phyloP scores from a whole-genome alignment of 108 stramenopile species.

The Parietichytrium sp. region DNA sequence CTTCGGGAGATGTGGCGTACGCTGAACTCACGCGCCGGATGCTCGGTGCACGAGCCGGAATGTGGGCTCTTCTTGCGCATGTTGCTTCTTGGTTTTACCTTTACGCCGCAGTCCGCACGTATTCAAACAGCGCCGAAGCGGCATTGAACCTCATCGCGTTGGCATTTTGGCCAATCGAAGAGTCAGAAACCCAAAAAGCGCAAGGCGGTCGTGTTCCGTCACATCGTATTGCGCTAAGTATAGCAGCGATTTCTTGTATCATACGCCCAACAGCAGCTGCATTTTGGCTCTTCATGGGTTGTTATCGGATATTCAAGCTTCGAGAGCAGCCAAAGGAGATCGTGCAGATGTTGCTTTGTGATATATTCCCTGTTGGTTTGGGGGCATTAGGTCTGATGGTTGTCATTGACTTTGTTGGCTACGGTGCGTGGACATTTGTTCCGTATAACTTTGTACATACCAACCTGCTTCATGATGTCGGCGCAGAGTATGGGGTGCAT shows the following conservation, averaged over 20 bases:
- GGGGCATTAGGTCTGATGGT: not conserved
- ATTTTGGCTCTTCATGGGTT: constrained; percentile 32
- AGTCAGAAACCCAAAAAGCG: not conserved
- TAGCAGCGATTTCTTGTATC: not conserved
- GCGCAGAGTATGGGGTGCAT: constrained; percentile 33
- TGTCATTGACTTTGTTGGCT: not conserved
- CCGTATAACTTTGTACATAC: constrained; percentile 2
- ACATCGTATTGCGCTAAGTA: too few relatives aligned
- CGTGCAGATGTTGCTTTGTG: not conserved
- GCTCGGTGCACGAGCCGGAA: not conserved
- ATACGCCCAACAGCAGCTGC: not conserved
- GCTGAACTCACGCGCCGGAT: not conserved
- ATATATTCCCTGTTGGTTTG: not conserved
- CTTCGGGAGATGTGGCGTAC: not conserved
- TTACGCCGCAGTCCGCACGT: constrained; percentile 17
- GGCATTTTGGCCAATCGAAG: constrained; percentile 8
- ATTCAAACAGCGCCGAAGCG: constrained; percentile 12
- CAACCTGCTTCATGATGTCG: constrained; percentile 1
- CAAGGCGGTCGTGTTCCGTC: too few relatives aligned
- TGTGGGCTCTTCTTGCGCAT: not conserved
- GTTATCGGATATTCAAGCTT: too few relatives aligned
- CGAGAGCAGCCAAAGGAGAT: not conserved
- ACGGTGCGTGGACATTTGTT: constrained; percentile 13
- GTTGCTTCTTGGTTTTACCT: constrained; percentile 18
- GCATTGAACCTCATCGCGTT: not conserved